phyloP scores from a whole-genome alignment of 164 flowering plant species.

The Sextonia rubra region DNA sequence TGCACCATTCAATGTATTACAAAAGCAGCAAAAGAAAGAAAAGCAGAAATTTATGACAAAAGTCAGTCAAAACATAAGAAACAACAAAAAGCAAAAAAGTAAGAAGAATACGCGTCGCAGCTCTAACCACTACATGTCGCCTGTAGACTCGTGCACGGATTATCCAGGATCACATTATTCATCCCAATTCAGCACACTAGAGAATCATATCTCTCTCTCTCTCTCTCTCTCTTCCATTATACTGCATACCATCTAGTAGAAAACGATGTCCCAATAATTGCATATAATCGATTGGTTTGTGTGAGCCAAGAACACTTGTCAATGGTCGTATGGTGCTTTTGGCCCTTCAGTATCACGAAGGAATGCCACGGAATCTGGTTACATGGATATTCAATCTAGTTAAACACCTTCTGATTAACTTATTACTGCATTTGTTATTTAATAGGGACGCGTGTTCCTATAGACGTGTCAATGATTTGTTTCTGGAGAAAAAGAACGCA shows the following conservation, averaged over 20 bases:
- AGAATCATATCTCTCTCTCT: background rate
- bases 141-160: background rate
- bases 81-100: too few species aligned
- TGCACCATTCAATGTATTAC: too few species aligned
- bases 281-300: background rate
- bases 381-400: background rate
- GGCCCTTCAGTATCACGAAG: constrained; percentile 14
- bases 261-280: constrained; percentile 1
- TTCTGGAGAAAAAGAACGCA: background rate
- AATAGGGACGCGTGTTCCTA: too few species aligned
- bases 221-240: background rate
- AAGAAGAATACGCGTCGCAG: too few species aligned
- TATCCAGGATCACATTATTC: background rate
- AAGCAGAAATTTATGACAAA: too few species aligned
- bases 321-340: background rate
- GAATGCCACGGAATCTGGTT: background rate
- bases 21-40: too few species aligned
- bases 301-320: constrained; percentile 4
- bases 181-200: background rate
- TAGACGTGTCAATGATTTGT: background rate
- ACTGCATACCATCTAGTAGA: background rate
- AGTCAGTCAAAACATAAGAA: too few species aligned
- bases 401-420: background rate
- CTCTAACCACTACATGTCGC: too few species aligned
- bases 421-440: background rate